Percentiles rank a stretch among this genome's conserved stretches.
Conservation (phyloP, 768 basidiomycete species). For the Coprinopsis cinerea region DNA sequence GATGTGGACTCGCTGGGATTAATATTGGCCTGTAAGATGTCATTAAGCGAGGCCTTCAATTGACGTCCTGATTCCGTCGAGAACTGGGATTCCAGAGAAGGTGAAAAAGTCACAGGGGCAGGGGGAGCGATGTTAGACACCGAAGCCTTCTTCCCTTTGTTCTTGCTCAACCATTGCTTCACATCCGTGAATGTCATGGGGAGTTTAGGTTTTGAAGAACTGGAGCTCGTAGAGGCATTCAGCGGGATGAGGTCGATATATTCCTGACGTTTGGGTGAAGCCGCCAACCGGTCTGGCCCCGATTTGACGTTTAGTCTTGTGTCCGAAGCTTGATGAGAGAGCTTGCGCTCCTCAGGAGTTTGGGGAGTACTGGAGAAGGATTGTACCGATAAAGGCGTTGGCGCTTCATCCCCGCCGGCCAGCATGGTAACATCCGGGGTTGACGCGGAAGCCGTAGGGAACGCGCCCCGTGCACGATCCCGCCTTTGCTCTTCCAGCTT, state of each 20-base stretch:
- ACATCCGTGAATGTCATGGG: slow-evolving; percentile 76
- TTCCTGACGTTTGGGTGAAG: slow-evolving; percentile 45
- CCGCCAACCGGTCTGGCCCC: slow-evolving; percentile 35
- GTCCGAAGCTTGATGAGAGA: slow-evolving; percentile 68
- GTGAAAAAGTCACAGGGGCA: slow-evolving; percentile 17
- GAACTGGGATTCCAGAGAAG: slow-evolving; percentile 24
- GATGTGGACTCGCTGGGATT: slow-evolving; percentile 43
- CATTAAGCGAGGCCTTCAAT: slow-evolving; percentile 58
- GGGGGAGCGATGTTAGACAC: slow-evolving; percentile 26
- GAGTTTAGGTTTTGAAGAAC: slow-evolving; percentile 29
- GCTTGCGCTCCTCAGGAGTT: slow-evolving; percentile 55
- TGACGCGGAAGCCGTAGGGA: slow-evolving; percentile 39
- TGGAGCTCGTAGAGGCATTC: slow-evolving; percentile 29
- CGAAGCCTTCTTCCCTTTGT: slow-evolving; percentile 51
- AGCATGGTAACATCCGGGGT: slow-evolving; percentile 39
- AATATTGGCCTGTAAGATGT: slow-evolving; percentile 59
- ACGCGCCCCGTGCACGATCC: slow-evolving; percentile 39
- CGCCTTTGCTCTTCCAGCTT: slow-evolving; percentile 65
- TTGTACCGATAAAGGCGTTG: slow-evolving; percentile 33
- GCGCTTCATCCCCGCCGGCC: slow-evolving; percentile 44
- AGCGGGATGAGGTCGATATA: slow-evolving; percentile 38
- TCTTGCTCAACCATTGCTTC: slow-evolving; percentile 70
- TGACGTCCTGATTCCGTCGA: slow-evolving; percentile 37
- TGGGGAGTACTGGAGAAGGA: slow-evolving; percentile 49
- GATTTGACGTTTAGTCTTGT: slow-evolving; percentile 55